A percentile compares a stretch with the other conserved stretches of the same genome.
Conservation (phyloP, 495 filamentous ascomycete species). For the Aspergillus ellipticus region DNA sequence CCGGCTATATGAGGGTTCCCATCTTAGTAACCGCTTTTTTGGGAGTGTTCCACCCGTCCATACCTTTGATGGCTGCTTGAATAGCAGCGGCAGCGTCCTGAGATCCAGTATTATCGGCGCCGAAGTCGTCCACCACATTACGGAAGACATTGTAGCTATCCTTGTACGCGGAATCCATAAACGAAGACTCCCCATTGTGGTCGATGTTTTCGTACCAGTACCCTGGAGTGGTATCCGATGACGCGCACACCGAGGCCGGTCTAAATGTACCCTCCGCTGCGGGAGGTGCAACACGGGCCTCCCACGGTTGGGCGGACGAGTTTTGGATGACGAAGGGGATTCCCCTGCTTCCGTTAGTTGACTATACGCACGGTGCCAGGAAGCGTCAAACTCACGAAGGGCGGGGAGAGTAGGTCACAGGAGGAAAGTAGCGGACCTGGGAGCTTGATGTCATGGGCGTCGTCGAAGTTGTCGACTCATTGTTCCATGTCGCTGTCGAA, state of each 20-base stretch:
- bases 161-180: slow-evolving; percentile 19
- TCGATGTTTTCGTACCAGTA: slow-evolving; percentile 36
- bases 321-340: slow-evolving; percentile 21
- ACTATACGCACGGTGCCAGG: not conserved
- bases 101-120: slow-evolving; percentile 29
- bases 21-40: not conserved
- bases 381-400: not conserved
- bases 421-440: not conserved
- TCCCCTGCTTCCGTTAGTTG: slow-evolving; percentile 10
- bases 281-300: slow-evolving; percentile 1
- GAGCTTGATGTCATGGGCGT: not conserved
- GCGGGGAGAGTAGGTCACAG: not conserved
- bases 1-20: slow-evolving; percentile 13
- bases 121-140: slow-evolving; percentile 32
- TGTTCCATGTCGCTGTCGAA: too few relatives aligned
- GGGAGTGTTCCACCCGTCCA: not conserved
- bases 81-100: slow-evolving; percentile 24
- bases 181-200: slow-evolving; percentile 33
- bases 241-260: slow-evolving; percentile 1
- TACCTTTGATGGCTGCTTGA: slow-evolving; percentile 30
- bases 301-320: slow-evolving; percentile 17
- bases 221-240: slow-evolving; percentile 7
- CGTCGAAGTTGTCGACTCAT: not conserved
- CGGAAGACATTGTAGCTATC: slow-evolving; percentile 33
- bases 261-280: not conserved